Conservation (phyloP, 2,329 filamentous ascomycete species). For the Botrytis tulipae region DNA sequence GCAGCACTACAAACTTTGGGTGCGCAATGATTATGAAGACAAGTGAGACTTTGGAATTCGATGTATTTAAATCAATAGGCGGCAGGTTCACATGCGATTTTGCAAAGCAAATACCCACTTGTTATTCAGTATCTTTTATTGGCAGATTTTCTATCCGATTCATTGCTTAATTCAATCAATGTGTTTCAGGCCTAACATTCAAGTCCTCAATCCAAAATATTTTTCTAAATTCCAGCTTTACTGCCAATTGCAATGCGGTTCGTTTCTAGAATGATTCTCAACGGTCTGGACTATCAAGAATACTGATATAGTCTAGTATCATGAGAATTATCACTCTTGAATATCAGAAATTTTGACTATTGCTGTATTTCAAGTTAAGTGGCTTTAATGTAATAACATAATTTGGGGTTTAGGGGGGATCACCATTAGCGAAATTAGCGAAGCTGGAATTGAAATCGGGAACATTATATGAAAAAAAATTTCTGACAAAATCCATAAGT, state of each 20-base stretch:
- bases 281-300: not conserved
- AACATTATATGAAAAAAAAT: not conserved
- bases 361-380: no score
- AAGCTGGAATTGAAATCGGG: not conserved
- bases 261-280: not conserved
- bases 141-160: not conserved
- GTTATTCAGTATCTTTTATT: not conserved
- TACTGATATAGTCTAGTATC: not conserved
- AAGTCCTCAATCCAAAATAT: not conserved
- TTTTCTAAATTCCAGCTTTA: not conserved
- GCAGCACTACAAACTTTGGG: constrained; percentile 58
- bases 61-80: not conserved
- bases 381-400: not conserved
- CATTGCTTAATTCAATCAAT: not conserved
- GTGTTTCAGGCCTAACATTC: not conserved
- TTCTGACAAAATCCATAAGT: not conserved
- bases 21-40: constrained; percentile 26
- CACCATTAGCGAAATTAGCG: not conserved
- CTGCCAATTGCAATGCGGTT: not conserved
- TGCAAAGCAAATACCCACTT: not conserved
- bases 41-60: not conserved
- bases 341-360: not conserved
- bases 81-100: not conserved
- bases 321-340: not conserved
- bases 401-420: not conserved